Evolutionary conservation across 1,284 basidiomycete genomes (phyloP), one percentile per base, ranked within the genome.

Genomic region (Pseudozyma sp.): DNA sequence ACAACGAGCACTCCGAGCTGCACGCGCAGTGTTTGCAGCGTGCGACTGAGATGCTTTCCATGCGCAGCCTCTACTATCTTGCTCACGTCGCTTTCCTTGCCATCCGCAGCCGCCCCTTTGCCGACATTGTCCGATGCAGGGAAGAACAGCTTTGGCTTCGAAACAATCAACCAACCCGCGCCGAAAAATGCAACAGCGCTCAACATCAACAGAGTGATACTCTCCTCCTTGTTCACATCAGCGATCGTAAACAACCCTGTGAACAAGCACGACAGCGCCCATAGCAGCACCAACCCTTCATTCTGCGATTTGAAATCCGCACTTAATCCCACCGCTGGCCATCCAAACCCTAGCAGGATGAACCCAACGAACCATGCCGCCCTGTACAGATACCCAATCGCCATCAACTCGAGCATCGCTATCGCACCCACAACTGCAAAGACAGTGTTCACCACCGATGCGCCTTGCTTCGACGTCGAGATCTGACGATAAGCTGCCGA

Each of bases 141-240:
- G 12, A 81, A 66, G 51, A 77, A 77, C 18, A 58, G 49, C 10
- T 55, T n/a, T 3, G 73, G 68, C 8, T 36, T 21, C 12, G 38
- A 39, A 12, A 72, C n/a, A 1, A 77, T 45, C 8, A 61, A 36
- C 5, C 18, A 31, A 1, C 77, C 81, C 2, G 63, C 63, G 13
- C 38, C 53, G 2, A 76, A 39, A 11, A 83, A 76, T 1, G 64
- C 48, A 0, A 60, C n/a, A 8, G 79, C 80, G 19, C 76, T 72
- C 25, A 73, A 2, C 60, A 60, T 57, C 12, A 83, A 73, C 40
- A 80, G 49, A 5, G 52, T 6, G 12, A 80, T 59, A 62, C 87
- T 91, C 84, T 95, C 93, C 16, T 87, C 86, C 81, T 93, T 93
- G 71, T 94, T 90, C 3, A 93, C 90, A 16, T 89, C 87, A 34